Evolutionary conservation across 2,329 filamentous ascomycete genomes (phyloP), one percentile per base, ranked within the genome.

Genomic region (Talaromyces sp.): DNA sequence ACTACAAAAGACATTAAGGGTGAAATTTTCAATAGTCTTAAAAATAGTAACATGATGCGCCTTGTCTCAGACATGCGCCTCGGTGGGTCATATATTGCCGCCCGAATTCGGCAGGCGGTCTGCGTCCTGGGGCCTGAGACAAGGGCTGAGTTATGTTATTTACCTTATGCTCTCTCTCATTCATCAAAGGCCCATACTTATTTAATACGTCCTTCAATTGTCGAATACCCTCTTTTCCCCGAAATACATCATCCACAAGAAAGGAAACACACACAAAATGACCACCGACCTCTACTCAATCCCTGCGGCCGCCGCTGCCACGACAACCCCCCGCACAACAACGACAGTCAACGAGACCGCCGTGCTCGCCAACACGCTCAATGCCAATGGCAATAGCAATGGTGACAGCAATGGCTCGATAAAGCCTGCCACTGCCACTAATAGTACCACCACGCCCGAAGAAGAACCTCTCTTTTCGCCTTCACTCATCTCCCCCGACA

Each of bases 401-500:
- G 2, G 68, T 64, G 1, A 68, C 59, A 13, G 4, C 49, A 53
- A 53, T 53, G 49, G 25, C 28, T 30, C 19, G 49, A 53, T n/a
- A 53, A 53, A 53, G 17, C 70, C 68, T 47, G 66, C 68, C 65
- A 70, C 4, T 67, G 1, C 36, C 36, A n/a, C 17, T 39, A 39
- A 39, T 39, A 39, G n/a, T 9, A 51, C 44, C 44, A 25, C n/a
- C 3, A 25, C 9, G 5, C 1, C 39, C 59, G 74, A 80, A 55
- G 78, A 84, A 67, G 64, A 70, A 30, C 88, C 86, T 39, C 89
- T 97, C 74, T 97, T 97, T 83, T 84, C 88, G 61, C 73, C 84
- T 65, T 79, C 86, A 64, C 88, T 97, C 71, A 88, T 98, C 76
- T 92, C 91, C 27, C 85, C 90, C 22, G 81, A 85, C 59, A 90